phyloP scores from a whole-genome alignment of 192 early-diverging fungal species.

The Gamsiella multidivaricata region DNA sequence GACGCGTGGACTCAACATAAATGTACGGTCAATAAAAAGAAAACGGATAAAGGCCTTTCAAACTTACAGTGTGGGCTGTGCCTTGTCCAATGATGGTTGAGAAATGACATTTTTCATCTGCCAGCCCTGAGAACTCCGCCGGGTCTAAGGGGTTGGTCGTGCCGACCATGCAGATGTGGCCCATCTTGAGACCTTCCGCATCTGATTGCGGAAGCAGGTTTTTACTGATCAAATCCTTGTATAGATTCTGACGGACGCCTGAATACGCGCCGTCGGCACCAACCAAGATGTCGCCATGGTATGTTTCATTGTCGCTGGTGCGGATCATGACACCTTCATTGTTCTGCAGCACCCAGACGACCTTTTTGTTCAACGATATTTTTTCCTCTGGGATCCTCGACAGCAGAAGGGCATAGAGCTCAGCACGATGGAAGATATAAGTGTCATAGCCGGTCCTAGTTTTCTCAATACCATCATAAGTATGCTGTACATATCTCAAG shows the following conservation, averaged over 20 bases:
- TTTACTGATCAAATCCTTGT: slow-evolving; percentile 1
- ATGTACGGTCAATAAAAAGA: background rate
- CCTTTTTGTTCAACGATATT: slow-evolving; percentile 11
- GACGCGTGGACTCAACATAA: background rate
- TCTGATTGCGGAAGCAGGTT: background rate
- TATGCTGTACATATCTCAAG: no score
- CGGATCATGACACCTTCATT: slow-evolving; percentile 7
- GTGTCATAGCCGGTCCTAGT: background rate
- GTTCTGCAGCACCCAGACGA: background rate
- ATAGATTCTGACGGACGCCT: slow-evolving; percentile 8
- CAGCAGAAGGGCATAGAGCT: slow-evolving; percentile 1
- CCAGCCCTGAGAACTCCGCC: background rate
- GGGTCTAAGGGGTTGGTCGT: slow-evolving; percentile 1
- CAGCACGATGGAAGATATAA: background rate
- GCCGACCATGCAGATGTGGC: background rate
- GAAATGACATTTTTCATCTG: background rate
- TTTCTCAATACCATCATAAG: background rate
- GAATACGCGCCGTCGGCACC: slow-evolving; percentile 15
- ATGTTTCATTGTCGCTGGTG: slow-evolving; percentile 5
- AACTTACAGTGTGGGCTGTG: background rate
- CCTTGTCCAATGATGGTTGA: background rate
- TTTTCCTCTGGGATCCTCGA: background rate
- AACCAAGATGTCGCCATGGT: slow-evolving; percentile 16
- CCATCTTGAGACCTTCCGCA: background rate
- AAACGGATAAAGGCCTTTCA: background rate